Evolutionary conservation across 176 grass and related monocot species (phyloP), one percentile per base, ranked within the genome.

Genomic region (Hordeum marinum): DNA sequence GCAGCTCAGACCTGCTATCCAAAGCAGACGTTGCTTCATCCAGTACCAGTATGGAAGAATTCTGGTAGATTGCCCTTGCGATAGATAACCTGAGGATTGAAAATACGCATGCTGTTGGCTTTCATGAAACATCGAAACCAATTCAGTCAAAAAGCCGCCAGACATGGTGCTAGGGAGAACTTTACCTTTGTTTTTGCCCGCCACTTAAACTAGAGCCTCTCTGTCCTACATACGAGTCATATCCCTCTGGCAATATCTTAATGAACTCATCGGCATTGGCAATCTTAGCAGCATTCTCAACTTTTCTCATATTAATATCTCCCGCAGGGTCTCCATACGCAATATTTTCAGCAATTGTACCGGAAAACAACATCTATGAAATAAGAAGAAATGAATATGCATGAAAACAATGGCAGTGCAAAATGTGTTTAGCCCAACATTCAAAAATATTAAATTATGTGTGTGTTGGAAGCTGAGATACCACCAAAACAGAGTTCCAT

Each of bases 1-100:
- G 83, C 60, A 92, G 55, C 67, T 97, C 85, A 55, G 94, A 97
- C 23, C 69, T 91, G 65, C 84, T 85, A 87, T 97, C 91, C 77
- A 94, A 86, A 77, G 94, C 89, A 76, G 94, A 97, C 26, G 94
- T 94, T 66, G 91, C 92, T 90, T 97, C 94, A 77, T 97, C 89
- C 83, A 94, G 77, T 86, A 97, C 84, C 20, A 97, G 74, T 84
- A 97, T 70, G 29, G 89, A 87, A 36, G 89, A 91, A 26, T 96
- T 78, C 58, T 88, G 84, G 83, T 97, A 97, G 50, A 97, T 79
- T 73, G 94, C 91, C 83, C 92, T 92, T 36, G 91, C 92, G 84
- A 94, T 92, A 50, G 92, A 81, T 80, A 94, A 75, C 66, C 89
- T 94, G 86, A 32, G 58, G 68, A 36, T 31, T 29, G 15, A 80